These are phyloP conservation scores for Lithohypha guttulata DNA, from an alignment of 2,329 filamentous ascomycete species.

Conservation along the genomic window DNA sequence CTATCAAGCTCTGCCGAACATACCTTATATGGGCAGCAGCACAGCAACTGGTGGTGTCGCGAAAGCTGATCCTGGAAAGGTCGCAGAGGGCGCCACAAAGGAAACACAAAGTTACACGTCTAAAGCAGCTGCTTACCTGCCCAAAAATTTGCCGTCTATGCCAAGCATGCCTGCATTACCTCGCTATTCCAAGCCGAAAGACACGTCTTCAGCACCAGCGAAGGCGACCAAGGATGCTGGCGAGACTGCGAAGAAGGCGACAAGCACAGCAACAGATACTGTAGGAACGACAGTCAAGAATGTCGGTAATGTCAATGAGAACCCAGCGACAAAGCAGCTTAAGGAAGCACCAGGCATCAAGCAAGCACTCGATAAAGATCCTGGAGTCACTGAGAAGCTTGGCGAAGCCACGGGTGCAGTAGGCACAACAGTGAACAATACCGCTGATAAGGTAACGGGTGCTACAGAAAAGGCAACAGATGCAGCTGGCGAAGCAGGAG, in stretches of 20 bases:
- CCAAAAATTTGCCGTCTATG: slow-evolving; percentile 14
- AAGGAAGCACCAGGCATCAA: slow-evolving; percentile 16
- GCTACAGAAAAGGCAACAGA: slow-evolving; percentile 11
- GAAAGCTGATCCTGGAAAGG: slow-evolving; percentile 10
- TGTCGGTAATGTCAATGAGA: slow-evolving; percentile 15
- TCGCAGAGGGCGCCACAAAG: slow-evolving; percentile 9
- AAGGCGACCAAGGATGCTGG: slow-evolving; percentile 10
- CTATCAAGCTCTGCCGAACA: slow-evolving; percentile 17
- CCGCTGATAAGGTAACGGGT: slow-evolving; percentile 13
- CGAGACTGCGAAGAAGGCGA: slow-evolving; percentile 13
- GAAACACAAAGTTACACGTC: slow-evolving; percentile 17
- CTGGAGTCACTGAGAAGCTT: slow-evolving; percentile 11
- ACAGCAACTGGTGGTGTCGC: slow-evolving; percentile 8
- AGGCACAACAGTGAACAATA: slow-evolving; percentile 15
- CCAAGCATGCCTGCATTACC: slow-evolving; percentile 13
- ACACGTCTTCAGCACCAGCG: slow-evolving; percentile 22
- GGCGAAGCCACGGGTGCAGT: slow-evolving; percentile 11
- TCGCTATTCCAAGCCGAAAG: slow-evolving; percentile 12
- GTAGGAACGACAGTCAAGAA: slow-evolving; percentile 17
- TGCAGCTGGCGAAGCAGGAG: slow-evolving; percentile 10
- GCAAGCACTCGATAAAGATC: slow-evolving; percentile 16
- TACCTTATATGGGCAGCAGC: slow-evolving; percentile 15
- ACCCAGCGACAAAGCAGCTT: slow-evolving; percentile 17
- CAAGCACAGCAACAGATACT: slow-evolving; percentile 13
- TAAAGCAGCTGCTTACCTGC: slow-evolving; percentile 16